phyloP scores from a whole-genome alignment of 2,329 filamentous ascomycete genomes.

The Aspergillus texensis region DNA sequence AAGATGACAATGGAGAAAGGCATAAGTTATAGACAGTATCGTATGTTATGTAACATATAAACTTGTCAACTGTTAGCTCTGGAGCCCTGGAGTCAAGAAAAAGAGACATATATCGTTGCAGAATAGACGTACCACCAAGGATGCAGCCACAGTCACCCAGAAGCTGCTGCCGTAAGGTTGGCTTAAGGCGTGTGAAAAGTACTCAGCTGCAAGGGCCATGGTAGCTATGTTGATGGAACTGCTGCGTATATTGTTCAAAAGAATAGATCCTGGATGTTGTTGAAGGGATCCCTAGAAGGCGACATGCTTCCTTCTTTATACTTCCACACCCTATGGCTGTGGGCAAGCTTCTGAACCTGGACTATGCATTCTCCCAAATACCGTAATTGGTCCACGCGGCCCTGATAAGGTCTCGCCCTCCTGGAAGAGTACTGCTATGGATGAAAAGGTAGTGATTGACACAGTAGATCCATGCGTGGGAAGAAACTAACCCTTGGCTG shows the following conservation, averaged over 20 bases:
- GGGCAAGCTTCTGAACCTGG: background rate
- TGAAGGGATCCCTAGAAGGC: too few species aligned
- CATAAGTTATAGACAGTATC: background rate
- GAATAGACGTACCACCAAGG: background rate
- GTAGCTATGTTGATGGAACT: background rate
- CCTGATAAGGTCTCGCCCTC: background rate
- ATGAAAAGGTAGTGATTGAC: background rate
- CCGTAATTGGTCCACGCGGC: background rate
- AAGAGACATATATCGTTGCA: background rate
- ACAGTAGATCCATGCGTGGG: background rate
- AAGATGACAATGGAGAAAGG: background rate
- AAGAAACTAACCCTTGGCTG: background rate
- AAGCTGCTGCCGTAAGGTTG: background rate
- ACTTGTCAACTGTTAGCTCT: background rate
- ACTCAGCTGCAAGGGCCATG: background rate
- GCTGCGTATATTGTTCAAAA: too few species aligned
- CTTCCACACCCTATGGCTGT: background rate
- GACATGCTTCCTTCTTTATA: background rate
- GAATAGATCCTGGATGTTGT: too few species aligned
- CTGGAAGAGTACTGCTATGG: background rate
- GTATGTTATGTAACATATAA: background rate
- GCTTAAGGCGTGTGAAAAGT: background rate
- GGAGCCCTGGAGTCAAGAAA: background rate
- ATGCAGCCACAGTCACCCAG: background rate
- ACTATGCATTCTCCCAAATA: background rate